phyloP scores from a whole-genome alignment of 192 early-diverging fungal genomes.

The Dimargaris cristalligena region DNA sequence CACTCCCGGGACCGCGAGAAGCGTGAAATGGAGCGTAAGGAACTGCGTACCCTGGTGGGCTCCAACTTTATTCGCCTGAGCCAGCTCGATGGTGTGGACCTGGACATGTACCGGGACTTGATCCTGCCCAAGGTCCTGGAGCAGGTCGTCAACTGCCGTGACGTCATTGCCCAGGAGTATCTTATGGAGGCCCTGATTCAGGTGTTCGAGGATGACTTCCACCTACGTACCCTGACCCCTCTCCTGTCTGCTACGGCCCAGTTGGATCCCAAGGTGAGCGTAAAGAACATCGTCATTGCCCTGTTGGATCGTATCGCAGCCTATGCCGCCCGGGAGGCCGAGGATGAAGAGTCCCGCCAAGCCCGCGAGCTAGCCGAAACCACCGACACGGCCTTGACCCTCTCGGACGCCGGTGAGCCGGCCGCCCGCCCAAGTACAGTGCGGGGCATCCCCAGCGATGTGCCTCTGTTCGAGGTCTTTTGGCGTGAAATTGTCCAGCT shows the following conservation, averaged over 20 bases:
- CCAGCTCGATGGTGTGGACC: conserved; percentile 75
- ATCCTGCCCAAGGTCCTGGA: conserved; percentile 86
- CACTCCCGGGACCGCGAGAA: conserved; percentile 84
- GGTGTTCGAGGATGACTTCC: conserved; percentile 95
- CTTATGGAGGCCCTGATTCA: conserved; percentile 99
- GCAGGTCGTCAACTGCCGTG: conserved; percentile 92
- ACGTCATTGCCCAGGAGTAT: conserved; percentile 98
- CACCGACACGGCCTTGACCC: neutral
- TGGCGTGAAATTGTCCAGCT: conserved; percentile 90
- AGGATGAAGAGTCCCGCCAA: conserved; percentile 29
- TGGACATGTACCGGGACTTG: conserved; percentile 64
- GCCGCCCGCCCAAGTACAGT: conserved; percentile 12
- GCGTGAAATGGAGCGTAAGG: conserved; percentile 88
- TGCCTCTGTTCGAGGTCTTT: conserved; percentile 86
- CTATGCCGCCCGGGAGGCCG: conserved; percentile 73
- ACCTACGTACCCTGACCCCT: conserved; percentile 72
- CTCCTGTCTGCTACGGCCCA: conserved; percentile 82
- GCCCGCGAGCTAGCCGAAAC: conserved; percentile 13
- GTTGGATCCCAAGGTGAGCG: conserved; percentile 83
- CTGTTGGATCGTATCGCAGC: conserved; percentile 86
- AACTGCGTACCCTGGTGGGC: conserved; percentile 90
- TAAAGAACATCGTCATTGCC: conserved; percentile 91
- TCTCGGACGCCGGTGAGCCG: conserved; percentile 8
- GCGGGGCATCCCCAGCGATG: conserved; percentile 9
- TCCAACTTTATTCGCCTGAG: conserved; percentile 88